Percentiles rank a stretch among this genome's conserved stretches.
These are phyloP conservation scores for Colletotrichum falcatum DNA, from an alignment of 2,329 filamentous ascomycete genomes.

Conservation along the genomic window DNA sequence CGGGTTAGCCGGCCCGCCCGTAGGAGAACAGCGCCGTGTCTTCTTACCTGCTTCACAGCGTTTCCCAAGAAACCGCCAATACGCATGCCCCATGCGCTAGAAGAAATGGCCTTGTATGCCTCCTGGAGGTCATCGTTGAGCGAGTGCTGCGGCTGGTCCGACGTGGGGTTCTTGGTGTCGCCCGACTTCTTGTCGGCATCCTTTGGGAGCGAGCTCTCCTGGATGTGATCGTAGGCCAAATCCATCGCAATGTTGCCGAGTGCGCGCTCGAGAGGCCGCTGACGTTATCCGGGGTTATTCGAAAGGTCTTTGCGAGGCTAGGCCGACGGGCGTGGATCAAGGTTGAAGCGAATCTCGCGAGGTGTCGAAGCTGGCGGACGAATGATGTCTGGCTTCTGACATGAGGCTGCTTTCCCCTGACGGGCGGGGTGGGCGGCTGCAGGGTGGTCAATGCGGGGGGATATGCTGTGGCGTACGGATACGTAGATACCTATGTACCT, in stretches of 20 bases:
- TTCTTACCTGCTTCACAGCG: constrained; percentile 88
- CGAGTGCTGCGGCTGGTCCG: constrained; percentile 60
- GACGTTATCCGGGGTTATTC: constrained; percentile 2
- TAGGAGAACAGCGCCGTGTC: background rate
- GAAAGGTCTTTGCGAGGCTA: constrained; percentile 32
- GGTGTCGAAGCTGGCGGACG: constrained; percentile 30
- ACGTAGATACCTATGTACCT: background rate
- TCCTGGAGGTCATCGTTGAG: constrained; percentile 93
- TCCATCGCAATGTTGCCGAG: constrained; percentile 73
- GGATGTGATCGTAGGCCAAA: constrained; percentile 96
- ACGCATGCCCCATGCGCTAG: constrained; percentile 89
- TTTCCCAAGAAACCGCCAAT: constrained; percentile 90
- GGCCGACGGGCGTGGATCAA: constrained; percentile 14
- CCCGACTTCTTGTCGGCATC: constrained; percentile 61
- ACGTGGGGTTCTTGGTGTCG: constrained; percentile 53
- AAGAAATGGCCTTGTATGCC: constrained; percentile 92
- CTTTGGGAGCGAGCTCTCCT: constrained; percentile 80
- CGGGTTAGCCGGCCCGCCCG: constrained; percentile 10
- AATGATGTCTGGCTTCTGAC: constrained; percentile 35
- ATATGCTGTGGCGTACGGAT: background rate
- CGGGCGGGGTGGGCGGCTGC: constrained; percentile 28
- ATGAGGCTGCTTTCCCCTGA: constrained; percentile 39
- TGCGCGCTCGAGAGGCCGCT: constrained; percentile 12
- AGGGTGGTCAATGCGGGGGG: constrained; percentile 38
- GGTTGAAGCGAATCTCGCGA: constrained; percentile 26